Base-by-base conservation (phyloP, 805 yeast genomes). In the Candida saitoana region DNA sequence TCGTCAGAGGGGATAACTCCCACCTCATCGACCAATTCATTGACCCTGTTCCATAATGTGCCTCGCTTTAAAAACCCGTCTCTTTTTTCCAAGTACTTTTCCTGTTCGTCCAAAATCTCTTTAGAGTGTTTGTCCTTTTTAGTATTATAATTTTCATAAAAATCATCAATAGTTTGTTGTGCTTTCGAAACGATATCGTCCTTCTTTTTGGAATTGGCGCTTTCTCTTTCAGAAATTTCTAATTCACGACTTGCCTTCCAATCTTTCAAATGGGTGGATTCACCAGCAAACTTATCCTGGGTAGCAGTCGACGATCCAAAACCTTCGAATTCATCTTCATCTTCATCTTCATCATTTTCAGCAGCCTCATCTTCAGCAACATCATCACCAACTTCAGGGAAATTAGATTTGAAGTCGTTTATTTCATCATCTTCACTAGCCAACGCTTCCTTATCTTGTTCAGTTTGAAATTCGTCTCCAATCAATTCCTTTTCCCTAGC, bases 111-210 rank as follows among this genome's bases (percentile, higher is more conserved):
- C 58, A 73, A 71, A 9, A 86, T 82, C 44, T 76, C 74, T 46
- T 77, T 81, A 42, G 82, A 67, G 39, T 80, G 77, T 49, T 76
- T 76, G 40, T 87, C 91, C 63, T 81, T 84, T 69, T 90, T 90
- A 57, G 74, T 71, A 67, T 87, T 89, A 73, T 91, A 91, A 57
- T 82, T 83, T 54, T 87, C 96, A 63, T 91, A 91, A 63, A 91
- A 91, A 49, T 86, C 96, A 60, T 91, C 96, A 56, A 89, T 79
- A 41, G 88, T 82, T 59, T 81, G 80, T 56, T 79, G 78, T 7
- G 98, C 98, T 48, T 83, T 82, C 39, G 78, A 76, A 42, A 84
- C 76, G 44, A 88, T 74, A 46, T 81, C 87, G 22, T 69, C 69
- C 56, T 84, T 77, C 60, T 79, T 84, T 51, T 77, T 69, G 16